A percentile compares a stretch with the other conserved stretches of the same genome.
Evolutionary conservation across 306 rosid species (phyloP).

Genomic region (Mimosa bimucronata): DNA sequence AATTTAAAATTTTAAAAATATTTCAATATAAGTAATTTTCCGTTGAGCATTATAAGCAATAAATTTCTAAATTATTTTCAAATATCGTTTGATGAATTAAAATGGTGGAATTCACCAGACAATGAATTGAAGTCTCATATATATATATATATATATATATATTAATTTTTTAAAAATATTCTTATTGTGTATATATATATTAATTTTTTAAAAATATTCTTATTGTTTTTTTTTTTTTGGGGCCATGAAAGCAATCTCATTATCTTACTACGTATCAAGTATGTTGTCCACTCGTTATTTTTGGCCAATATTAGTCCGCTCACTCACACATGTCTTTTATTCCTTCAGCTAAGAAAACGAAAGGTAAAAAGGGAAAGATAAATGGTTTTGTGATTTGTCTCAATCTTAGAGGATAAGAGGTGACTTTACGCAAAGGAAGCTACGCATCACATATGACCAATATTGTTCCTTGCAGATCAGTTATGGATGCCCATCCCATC

Average conservation of each 20-base stretch:
- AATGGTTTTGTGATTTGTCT: neutral
- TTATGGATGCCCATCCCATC: neutral
- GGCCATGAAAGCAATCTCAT: neutral
- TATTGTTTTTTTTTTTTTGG: neutral
- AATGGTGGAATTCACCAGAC: neutral
- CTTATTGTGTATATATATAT: too few species aligned
- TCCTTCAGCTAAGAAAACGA: neutral
- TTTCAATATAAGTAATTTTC: neutral
- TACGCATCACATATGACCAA: neutral
- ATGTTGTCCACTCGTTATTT: neutral
- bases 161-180: too few species aligned
- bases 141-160: too few species aligned
- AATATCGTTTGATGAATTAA: neutral
- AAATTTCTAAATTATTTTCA: neutral
- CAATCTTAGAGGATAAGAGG: conserved; percentile 24
- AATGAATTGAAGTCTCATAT: neutral
- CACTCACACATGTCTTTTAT: neutral
- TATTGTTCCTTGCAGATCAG: neutral
- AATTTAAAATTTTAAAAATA: neutral
- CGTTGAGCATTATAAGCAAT: neutral
- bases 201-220: neutral
- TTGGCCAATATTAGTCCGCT: neutral
- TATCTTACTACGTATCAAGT: neutral
- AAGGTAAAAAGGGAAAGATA: conserved; percentile 12
- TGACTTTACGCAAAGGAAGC: neutral